These are phyloP conservation scores for Saposhnikovia divaricata DNA, from an alignment of 129 eudicot genomes.

Conservation along the genomic window DNA sequence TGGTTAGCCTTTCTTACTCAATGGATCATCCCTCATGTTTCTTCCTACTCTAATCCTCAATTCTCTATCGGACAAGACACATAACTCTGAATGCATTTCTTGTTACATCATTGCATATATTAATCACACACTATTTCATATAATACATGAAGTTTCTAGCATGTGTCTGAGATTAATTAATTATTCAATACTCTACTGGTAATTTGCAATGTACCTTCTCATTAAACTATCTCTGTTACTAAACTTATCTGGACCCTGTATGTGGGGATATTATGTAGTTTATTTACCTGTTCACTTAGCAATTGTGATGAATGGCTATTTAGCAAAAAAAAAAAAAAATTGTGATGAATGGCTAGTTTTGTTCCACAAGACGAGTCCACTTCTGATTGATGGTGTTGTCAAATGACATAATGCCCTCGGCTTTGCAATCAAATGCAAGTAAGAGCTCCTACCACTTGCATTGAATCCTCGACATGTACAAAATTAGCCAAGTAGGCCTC, in stretches of 20 bases:
- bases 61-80: not conserved
- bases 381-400: not conserved
- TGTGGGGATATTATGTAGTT: not conserved
- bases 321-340: too few species aligned
- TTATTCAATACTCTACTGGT: too few species aligned
- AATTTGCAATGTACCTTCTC: not conserved
- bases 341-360: too few species aligned
- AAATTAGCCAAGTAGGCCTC: too few species aligned
- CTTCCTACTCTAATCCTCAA: not conserved
- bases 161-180: not conserved
- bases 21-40: not conserved
- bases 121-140: not conserved
- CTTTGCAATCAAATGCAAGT: not conserved
- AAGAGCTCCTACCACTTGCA: not conserved
- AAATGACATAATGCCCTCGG: not conserved
- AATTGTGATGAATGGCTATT: not conserved
- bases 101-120: not conserved
- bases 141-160: not conserved
- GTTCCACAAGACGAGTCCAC: too few species aligned
- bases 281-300: not conserved
- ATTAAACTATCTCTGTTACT: not conserved
- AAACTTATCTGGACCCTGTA: not conserved
- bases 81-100: not conserved
- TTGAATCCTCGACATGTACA: not conserved
- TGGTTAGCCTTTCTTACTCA: constrained; percentile 40